These are phyloP conservation scores for Botrytis elliptica DNA, from an alignment of 2,329 filamentous ascomycete genomes.

Conservation along the genomic window DNA sequence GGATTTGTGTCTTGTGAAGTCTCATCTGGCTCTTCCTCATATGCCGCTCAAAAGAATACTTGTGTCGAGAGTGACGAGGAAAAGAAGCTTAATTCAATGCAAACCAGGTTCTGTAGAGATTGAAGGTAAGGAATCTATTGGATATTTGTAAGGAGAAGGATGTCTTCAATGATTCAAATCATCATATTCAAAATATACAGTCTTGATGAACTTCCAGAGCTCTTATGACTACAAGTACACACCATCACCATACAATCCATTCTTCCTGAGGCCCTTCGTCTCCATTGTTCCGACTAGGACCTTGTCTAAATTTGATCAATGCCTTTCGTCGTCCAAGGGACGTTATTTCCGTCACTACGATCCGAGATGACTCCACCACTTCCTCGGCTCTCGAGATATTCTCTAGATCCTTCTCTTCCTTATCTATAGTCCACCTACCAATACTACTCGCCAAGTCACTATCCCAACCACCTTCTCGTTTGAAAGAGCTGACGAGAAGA, in stretches of 20 bases:
- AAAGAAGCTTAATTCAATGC: too few relatives aligned
- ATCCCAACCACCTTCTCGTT: conserved; percentile 19
- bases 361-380: conserved; percentile 2
- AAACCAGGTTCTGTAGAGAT: not conserved
- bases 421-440: conserved; percentile 19
- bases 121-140: too few relatives aligned
- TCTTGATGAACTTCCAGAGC: not conserved
- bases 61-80: not conserved
- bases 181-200: not conserved
- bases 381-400: not conserved
- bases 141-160: not conserved
- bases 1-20: not conserved
- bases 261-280: not conserved
- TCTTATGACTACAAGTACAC: not conserved
- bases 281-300: not conserved
- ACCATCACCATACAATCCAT: conserved; percentile 9
- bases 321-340: conserved; percentile 1
- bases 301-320: not conserved
- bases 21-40: not conserved
- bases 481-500: not conserved
- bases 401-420: conserved; percentile 17
- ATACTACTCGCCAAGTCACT: conserved; percentile 11
- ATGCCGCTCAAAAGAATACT: not conserved
- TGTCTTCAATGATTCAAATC: not conserved
- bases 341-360: not conserved